These are phyloP conservation scores for Trichosanthes truncata DNA, from an alignment of 306 rosid genomes.

Conservation along the genomic window DNA sequence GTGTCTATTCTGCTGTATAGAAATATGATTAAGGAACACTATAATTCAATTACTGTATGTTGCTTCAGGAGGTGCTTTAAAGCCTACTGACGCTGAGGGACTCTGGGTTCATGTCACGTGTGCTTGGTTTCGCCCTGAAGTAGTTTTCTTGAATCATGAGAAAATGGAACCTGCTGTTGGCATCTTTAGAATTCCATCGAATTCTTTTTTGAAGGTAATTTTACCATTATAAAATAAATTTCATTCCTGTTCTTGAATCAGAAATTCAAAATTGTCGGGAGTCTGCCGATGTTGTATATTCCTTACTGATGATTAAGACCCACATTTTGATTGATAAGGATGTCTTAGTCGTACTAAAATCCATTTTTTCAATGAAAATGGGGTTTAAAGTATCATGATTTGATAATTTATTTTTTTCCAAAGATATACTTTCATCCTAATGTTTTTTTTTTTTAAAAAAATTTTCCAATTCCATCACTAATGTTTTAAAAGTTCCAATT, in stretches of 20 bases:
- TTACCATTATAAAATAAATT: background rate
- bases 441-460: background rate
- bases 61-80: constrained; percentile 85
- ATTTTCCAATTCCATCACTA: background rate
- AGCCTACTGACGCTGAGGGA: constrained; percentile 86
- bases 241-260: background rate
- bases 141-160: constrained; percentile 66
- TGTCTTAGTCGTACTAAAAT: background rate
- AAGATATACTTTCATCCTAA: background rate
- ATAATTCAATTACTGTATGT: background rate
- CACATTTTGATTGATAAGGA: background rate
- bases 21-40: background rate
- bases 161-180: constrained; percentile 95
- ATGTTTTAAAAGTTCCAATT: background rate
- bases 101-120: constrained; percentile 94
- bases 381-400: background rate
- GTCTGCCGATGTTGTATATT: background rate
- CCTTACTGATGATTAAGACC: background rate
- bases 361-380: background rate
- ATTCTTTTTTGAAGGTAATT: constrained; percentile 65
- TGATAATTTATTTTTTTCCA: background rate
- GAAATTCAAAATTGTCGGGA: background rate
- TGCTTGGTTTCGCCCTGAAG: constrained; percentile 91
- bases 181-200: constrained; percentile 69
- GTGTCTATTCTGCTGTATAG: background rate